Evolutionary conservation across 306 rosid genomes (phyloP).

Genomic region (Malus asiatica): DNA sequence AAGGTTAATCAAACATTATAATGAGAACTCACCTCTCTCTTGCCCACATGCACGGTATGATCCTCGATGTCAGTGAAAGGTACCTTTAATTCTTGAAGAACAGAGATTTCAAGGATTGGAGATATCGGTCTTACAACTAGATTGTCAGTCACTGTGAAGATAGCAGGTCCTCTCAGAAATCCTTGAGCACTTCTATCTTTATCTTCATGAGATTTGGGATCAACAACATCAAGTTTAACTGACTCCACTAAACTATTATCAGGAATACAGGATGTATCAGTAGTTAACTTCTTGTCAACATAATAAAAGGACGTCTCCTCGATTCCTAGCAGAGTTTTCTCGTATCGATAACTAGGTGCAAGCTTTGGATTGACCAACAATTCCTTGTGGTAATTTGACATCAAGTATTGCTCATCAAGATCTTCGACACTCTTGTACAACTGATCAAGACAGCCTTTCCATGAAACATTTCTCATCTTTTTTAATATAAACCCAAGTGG

Average conservation of each 20-base stretch:
- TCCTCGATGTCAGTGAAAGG: conserved; percentile 4
- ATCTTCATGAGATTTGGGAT: neutral
- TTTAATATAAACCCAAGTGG: neutral
- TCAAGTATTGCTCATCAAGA: neutral
- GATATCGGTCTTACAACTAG: conserved; percentile 2
- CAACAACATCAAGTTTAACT: neutral
- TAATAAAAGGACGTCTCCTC: neutral
- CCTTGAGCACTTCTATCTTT: neutral
- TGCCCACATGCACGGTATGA: neutral
- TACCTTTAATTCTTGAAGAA: neutral
- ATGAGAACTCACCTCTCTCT: neutral
- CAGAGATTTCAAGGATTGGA: neutral
- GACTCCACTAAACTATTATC: neutral
- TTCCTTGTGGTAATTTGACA: neutral
- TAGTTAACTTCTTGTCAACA: neutral
- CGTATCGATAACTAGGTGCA: neutral
- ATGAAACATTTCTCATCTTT: neutral
- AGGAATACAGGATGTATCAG: neutral
- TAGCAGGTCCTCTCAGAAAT: neutral
- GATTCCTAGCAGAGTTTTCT: neutral
- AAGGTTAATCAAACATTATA: neutral
- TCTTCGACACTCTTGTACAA: conserved; percentile 7
- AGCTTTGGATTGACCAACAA: conserved; percentile 5
- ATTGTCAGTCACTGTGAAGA: conserved; percentile 1
- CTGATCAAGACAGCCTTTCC: conserved; percentile 1